Conservation (phyloP, 768 basidiomycete species). For the Lyophyllum decastes region DNA sequence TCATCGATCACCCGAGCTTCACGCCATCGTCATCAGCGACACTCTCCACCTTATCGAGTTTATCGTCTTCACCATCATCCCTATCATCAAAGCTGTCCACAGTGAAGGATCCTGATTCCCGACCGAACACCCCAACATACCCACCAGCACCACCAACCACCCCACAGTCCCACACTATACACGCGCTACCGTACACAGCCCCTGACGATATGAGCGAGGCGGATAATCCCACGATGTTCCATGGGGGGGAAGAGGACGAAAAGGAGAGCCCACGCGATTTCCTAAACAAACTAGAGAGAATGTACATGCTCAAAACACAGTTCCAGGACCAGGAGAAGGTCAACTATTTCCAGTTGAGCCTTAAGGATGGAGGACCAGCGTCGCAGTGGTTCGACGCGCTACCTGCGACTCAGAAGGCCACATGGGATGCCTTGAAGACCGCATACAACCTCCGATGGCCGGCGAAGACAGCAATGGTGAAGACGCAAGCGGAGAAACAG, state of each 20-base stretch:
- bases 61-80: not conserved
- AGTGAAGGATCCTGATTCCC: not conserved
- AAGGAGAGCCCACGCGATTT: not conserved
- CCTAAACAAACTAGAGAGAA: not conserved
- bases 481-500: slow-evolving; percentile 15
- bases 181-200: not conserved
- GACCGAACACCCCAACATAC: not conserved
- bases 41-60: not conserved
- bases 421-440: not conserved
- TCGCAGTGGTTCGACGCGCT: slow-evolving; percentile 1
- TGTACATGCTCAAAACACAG: not conserved
- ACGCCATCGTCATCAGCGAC: not conserved
- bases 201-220: not conserved
- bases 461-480: slow-evolving; percentile 1
- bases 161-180: not conserved
- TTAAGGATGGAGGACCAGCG: slow-evolving; percentile 1
- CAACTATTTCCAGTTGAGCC: not conserved
- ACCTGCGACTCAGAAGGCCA: not conserved
- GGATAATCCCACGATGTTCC: not conserved
- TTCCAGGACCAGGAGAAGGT: not conserved
- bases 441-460: slow-evolving; percentile 5
- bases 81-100: not conserved
- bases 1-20: not conserved
- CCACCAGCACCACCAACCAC: not conserved
- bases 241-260: not conserved